phyloP scores from a whole-genome alignment of 2,329 filamentous ascomycete genomes.

The Didymella pinodella region DNA sequence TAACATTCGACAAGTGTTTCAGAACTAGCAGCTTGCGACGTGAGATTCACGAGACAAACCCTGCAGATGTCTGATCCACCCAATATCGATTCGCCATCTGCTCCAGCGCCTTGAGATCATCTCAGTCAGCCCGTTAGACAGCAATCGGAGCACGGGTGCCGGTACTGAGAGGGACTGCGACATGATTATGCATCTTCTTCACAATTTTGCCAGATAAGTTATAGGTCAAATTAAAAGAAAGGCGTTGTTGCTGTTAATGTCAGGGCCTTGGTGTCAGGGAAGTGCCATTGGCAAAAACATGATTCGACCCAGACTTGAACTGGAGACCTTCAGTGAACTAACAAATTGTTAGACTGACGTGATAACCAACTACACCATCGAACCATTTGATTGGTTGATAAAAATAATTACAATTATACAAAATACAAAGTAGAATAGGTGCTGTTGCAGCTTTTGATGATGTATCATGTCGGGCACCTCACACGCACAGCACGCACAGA shows the following conservation, averaged over 20 bases:
- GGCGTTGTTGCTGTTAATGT: too few species aligned
- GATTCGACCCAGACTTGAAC: neutral
- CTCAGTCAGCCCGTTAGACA: neutral
- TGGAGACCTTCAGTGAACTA: neutral
- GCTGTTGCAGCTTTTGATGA: too few species aligned
- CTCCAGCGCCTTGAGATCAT: neutral
- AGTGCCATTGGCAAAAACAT: neutral
- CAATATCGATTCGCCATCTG: neutral
- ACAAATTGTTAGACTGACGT: slow-evolving; percentile 56
- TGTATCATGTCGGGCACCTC: too few species aligned
- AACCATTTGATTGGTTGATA: slow-evolving; percentile 4
- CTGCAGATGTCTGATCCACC: neutral
- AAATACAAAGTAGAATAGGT: too few species aligned
- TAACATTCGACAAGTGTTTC: neutral
- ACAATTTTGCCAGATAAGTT: neutral
- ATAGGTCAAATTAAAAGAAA: neutral
- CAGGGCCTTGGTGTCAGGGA: too few species aligned
- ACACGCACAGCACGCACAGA: too few species aligned
- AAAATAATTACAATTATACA: neutral
- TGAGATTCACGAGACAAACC: neutral
- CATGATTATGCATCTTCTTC: neutral
- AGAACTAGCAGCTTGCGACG: neutral
- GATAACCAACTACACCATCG: slow-evolving; percentile 57
- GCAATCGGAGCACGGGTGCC: neutral
- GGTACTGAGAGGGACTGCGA: neutral